Conservation (phyloP, 2,329 filamentous ascomycete species). For the Lasiodiplodia gonubiensis region DNA sequence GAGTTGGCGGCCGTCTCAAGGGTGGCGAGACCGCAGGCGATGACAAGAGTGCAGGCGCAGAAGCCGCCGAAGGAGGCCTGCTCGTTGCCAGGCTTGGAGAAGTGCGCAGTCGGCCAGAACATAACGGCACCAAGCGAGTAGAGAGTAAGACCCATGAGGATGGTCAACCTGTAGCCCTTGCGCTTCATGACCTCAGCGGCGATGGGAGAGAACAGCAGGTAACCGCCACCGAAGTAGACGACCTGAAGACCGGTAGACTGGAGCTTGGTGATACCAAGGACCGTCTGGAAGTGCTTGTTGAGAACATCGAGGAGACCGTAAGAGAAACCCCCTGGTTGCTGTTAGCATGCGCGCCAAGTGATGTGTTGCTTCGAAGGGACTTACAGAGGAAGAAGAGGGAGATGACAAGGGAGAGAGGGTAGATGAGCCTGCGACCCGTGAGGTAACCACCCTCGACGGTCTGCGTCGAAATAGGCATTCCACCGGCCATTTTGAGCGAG, state of each 20-base stretch:
- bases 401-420: slow-evolving; percentile 25
- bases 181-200: slow-evolving; percentile 52
- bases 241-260: slow-evolving; percentile 52
- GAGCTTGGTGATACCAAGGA: slow-evolving; percentile 62
- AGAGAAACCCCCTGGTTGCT: slow-evolving; percentile 11
- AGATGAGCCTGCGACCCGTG: slow-evolving; percentile 28
- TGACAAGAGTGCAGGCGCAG: slow-evolving; percentile 46
- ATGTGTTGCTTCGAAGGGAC: neutral
- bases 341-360: neutral
- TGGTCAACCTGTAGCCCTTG: slow-evolving; percentile 53
- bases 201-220: slow-evolving; percentile 50
- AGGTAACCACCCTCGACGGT: slow-evolving; percentile 21
- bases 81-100: slow-evolving; percentile 37
- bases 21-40: slow-evolving; percentile 48
- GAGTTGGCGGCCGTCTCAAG: slow-evolving; percentile 48
- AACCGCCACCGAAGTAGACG: slow-evolving; percentile 51
- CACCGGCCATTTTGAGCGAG: slow-evolving; percentile 25
- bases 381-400: slow-evolving; percentile 23
- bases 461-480: slow-evolving; percentile 9
- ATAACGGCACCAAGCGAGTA: slow-evolving; percentile 47
- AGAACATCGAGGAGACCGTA: slow-evolving; percentile 64
- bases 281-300: slow-evolving; percentile 80
- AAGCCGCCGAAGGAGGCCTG: slow-evolving; percentile 46
- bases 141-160: slow-evolving; percentile 48
- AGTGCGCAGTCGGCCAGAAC: slow-evolving; percentile 48